Percentiles rank a stretch among this genome's conserved stretches.
These are phyloP conservation scores for Incumbomyces lentus DNA, from an alignment of 2,329 filamentous ascomycete species.

Conservation along the genomic window DNA sequence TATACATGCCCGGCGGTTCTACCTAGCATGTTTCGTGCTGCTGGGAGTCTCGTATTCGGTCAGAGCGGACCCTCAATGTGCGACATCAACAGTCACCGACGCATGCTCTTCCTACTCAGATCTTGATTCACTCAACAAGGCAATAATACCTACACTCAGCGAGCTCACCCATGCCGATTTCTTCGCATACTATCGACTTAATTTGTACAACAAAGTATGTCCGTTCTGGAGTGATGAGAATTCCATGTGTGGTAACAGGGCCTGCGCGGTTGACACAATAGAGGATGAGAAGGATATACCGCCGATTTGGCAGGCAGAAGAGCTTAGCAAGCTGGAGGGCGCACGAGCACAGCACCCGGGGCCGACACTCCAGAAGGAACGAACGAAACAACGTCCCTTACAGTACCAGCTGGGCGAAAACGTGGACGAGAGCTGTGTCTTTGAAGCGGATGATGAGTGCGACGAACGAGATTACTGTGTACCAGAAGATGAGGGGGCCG, in stretches of 20 bases:
- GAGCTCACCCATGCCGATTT: slow-evolving; percentile 87
- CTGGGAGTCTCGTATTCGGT: slow-evolving; percentile 10
- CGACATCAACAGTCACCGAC: slow-evolving; percentile 78
- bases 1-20: slow-evolving; percentile 11
- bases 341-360: slow-evolving; percentile 84
- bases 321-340: slow-evolving; percentile 84
- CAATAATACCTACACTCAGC: slow-evolving; percentile 64
- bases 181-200: slow-evolving; percentile 94
- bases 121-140: slow-evolving; percentile 71
- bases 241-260: slow-evolving; percentile 93
- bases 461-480: slow-evolving; percentile 96
- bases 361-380: slow-evolving; percentile 59
- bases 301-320: slow-evolving; percentile 77
- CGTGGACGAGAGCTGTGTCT: slow-evolving; percentile 89
- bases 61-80: slow-evolving; percentile 16
- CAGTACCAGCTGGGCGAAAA: slow-evolving; percentile 72
- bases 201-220: slow-evolving; percentile 86
- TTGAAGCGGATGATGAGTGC: slow-evolving; percentile 95
- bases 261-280: slow-evolving; percentile 87
- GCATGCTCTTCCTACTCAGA: slow-evolving; percentile 89
- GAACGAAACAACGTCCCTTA: slow-evolving; percentile 59
- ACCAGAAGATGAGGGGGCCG: slow-evolving; percentile 80
- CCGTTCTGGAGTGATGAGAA: slow-evolving; percentile 93
- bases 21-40: slow-evolving; percentile 16
- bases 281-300: slow-evolving; percentile 95